phyloP scores from a whole-genome alignment of 1,139 yeast genomes.

The Blastobotrys indianensis region DNA sequence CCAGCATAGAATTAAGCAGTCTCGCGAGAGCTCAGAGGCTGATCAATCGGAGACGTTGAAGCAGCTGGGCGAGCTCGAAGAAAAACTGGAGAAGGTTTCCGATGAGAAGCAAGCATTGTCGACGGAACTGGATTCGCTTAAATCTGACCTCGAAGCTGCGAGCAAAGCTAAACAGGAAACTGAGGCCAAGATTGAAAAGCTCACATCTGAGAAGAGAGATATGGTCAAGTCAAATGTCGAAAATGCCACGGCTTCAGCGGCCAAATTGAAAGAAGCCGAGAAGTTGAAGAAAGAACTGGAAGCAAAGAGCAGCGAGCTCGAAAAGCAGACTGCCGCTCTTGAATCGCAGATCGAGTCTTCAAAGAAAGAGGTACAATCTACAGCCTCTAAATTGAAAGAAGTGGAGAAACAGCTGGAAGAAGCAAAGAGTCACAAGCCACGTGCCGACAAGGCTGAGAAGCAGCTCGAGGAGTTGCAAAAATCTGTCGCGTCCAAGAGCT shows the following conservation, averaged over 20 bases:
- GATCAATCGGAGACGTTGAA: slow-evolving; percentile 30
- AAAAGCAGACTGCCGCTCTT: slow-evolving; percentile 13
- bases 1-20: slow-evolving; percentile 10
- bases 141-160: slow-evolving; percentile 5
- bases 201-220: background rate
- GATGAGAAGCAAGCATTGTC: background rate
- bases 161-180: slow-evolving; percentile 7
- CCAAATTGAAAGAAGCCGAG: slow-evolving; percentile 1
- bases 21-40: slow-evolving; percentile 33
- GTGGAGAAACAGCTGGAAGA: slow-evolving; percentile 10
- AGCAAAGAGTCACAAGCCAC: slow-evolving; percentile 13
- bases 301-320: slow-evolving; percentile 9
- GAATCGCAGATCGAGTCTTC: slow-evolving; percentile 4
- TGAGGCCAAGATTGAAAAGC: slow-evolving; percentile 5
- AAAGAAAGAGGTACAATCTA: slow-evolving; percentile 9
- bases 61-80: slow-evolving; percentile 25
- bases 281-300: slow-evolving; percentile 8
- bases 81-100: slow-evolving; percentile 3
- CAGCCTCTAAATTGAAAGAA: slow-evolving; percentile 5
- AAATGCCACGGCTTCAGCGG: background rate
- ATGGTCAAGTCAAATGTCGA: background rate
- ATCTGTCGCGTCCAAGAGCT: slow-evolving; percentile 1
- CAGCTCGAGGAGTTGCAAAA: slow-evolving; percentile 1
- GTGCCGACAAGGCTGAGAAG: slow-evolving; percentile 10
- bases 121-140: slow-evolving; percentile 12